Evolutionary conservation across 306 rosid genomes (phyloP).

Genomic region (Citrullus colocynthis): DNA sequence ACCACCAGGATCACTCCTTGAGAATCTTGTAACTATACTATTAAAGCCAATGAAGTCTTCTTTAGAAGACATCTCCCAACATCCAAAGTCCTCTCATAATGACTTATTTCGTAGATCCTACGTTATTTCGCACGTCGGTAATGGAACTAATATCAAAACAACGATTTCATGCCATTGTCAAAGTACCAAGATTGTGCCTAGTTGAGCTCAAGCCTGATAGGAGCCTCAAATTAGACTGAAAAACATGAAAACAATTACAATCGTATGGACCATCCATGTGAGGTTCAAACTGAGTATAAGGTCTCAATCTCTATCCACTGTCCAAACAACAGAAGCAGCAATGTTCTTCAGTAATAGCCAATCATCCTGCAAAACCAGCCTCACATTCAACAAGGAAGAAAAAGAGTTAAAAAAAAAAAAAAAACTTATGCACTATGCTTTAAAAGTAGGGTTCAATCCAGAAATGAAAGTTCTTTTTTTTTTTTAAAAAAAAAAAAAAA

Average conservation of each 20-base stretch:
- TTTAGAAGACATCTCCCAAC: too few relatives aligned
- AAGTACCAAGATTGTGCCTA: background rate
- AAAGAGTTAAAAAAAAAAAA: background rate
- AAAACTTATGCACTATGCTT: background rate
- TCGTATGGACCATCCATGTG: background rate
- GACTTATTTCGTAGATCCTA: background rate
- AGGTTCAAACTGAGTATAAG: background rate
- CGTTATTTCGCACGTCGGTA: background rate
- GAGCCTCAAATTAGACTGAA: background rate
- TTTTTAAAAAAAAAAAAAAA: too few relatives aligned
- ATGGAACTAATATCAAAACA: background rate
- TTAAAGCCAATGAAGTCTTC: too few relatives aligned
- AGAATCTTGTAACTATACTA: too few relatives aligned
- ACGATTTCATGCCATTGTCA: background rate
- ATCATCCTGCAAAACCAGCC: background rate
- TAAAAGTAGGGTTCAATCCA: constrained; percentile 3
- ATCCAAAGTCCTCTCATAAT: too few relatives aligned
- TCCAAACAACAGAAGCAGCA: constrained; percentile 4
- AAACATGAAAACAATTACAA: background rate
- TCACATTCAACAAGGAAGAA: background rate
- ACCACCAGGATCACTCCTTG: too few relatives aligned
- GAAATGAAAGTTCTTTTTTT: background rate
- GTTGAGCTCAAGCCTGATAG: background rate
- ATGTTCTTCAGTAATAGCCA: background rate
- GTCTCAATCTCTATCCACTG: background rate